A percentile compares a stretch with the other conserved stretches of the same genome.
These are phyloP conservation scores for Talaromyces pinophilus DNA, from an alignment of 2,329 filamentous ascomycete genomes.

Conservation along the genomic window DNA sequence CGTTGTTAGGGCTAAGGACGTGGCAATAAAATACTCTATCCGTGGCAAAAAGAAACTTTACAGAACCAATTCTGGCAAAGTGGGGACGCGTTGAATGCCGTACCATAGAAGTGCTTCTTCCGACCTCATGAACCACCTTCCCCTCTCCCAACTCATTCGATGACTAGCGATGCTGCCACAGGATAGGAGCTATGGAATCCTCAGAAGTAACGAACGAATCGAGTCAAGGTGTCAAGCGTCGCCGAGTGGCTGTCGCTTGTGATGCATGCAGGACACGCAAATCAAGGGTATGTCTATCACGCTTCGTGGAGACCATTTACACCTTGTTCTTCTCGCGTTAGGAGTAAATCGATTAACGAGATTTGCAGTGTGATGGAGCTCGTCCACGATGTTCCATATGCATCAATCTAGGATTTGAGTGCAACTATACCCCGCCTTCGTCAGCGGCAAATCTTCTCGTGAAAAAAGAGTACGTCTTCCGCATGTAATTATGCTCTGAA, in stretches of 20 bases:
- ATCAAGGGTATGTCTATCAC: slow-evolving; percentile 23
- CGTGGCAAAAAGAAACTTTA: not conserved
- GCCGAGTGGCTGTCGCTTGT: slow-evolving; percentile 44
- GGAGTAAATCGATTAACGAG: not conserved
- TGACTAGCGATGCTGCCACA: not conserved
- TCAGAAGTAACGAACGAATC: not conserved
- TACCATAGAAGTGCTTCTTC: not conserved
- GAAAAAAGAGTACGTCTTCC: slow-evolving; percentile 39
- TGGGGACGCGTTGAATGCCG: not conserved
- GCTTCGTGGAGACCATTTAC: not conserved
- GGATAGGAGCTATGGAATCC: not conserved
- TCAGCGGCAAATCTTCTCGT: slow-evolving; percentile 44
- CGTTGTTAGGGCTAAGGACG: not conserved
- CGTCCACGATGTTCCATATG: slow-evolving; percentile 34
- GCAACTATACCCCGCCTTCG: slow-evolving; percentile 43
- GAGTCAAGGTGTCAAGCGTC: slow-evolving; percentile 33
- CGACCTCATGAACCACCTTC: not conserved
- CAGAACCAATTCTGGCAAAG: not conserved
- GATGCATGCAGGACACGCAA: slow-evolving; percentile 42
- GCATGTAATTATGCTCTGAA: not conserved
- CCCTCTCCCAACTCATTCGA: not conserved
- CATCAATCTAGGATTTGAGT: slow-evolving; percentile 46
- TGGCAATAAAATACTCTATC: not conserved
- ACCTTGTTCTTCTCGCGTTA: not conserved
- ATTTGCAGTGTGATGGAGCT: slow-evolving; percentile 45